These are phyloP conservation scores for Pythium scleroteichum DNA, from an alignment of 352 stramenopile species.

Conservation along the genomic window DNA sequence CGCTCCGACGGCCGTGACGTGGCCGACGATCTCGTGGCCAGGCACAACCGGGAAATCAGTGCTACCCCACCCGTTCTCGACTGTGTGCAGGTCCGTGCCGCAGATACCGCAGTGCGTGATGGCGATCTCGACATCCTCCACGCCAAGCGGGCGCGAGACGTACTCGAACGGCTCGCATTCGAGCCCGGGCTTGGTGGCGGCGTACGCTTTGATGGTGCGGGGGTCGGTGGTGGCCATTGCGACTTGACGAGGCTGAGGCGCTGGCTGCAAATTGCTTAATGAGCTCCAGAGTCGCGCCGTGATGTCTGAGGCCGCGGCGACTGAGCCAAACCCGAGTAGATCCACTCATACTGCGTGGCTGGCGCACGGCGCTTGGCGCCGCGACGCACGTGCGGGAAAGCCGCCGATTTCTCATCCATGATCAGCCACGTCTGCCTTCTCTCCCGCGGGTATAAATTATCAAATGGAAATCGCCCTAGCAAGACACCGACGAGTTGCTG, in stretches of 20 bases:
- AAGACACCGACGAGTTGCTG: too few relatives aligned
- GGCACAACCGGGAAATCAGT: constrained; percentile 26
- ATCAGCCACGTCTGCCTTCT: too few relatives aligned
- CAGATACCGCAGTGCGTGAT: constrained; percentile 35
- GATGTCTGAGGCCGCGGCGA: too few relatives aligned
- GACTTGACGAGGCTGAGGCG: neutral
- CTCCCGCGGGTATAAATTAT: too few relatives aligned
- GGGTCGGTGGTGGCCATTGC: neutral
- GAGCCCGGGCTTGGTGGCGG: constrained; percentile 9
- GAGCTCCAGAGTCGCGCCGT: neutral
- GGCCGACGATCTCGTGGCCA: constrained; percentile 32
- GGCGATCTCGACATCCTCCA: constrained; percentile 29
- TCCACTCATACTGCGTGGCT: too few relatives aligned
- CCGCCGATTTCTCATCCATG: too few relatives aligned
- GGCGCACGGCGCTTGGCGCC: too few relatives aligned
- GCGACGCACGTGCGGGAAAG: too few relatives aligned
- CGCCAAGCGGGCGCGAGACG: constrained; percentile 16
- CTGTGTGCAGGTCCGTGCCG: constrained; percentile 32
- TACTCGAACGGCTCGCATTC: constrained; percentile 24
- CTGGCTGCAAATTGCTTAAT: neutral
- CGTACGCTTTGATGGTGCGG: constrained; percentile 20
- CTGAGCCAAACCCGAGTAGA: too few relatives aligned
- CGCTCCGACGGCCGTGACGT: constrained; percentile 19
- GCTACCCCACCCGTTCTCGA: constrained; percentile 25
- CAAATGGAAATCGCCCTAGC: too few relatives aligned